Evolutionary conservation across 2,329 filamentous ascomycete genomes (phyloP).

Genomic region (Colletotrichum viniferum): DNA sequence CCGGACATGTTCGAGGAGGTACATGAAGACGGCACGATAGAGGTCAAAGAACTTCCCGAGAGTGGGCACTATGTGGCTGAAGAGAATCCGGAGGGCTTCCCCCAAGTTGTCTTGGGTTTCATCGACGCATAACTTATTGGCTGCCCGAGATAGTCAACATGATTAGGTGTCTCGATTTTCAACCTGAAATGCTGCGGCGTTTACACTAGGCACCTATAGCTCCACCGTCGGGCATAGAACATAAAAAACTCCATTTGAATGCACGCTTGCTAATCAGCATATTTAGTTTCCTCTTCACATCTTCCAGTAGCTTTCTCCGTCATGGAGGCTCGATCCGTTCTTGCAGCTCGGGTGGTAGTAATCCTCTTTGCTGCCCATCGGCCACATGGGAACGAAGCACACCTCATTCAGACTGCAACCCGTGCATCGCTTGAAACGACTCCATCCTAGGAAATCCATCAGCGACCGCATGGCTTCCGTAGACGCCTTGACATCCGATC

Average conservation of each 20-base stretch:
- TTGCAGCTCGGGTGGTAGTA: conserved; percentile 36
- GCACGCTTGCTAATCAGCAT: background rate
- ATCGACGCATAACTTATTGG: fast-evolving
- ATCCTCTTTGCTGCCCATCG: conserved; percentile 57
- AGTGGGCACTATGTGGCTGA: background rate
- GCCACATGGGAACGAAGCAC: conserved; percentile 68
- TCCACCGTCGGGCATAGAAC: background rate
- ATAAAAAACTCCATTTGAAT: background rate
- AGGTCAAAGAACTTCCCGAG: background rate
- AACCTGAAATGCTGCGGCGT: background rate
- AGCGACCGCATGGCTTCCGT: conserved; percentile 33
- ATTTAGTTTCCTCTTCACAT: background rate
- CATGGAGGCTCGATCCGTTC: background rate
- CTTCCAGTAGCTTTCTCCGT: background rate
- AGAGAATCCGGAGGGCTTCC: background rate
- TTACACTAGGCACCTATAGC: background rate
- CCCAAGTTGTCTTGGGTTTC: background rate
- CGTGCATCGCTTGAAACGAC: conserved; percentile 61
- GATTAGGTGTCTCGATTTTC: background rate
- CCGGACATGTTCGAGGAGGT: background rate
- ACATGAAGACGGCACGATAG: background rate
- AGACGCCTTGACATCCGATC: background rate
- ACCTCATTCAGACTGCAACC: conserved; percentile 58
- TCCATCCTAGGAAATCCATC: conserved; percentile 59
- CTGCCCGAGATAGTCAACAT: background rate